A percentile compares a stretch with the other conserved stretches of the same genome.
Evolutionary conservation across 352 stramenopile species (phyloP).

Genomic region (Phytophthora tentaculata): DNA sequence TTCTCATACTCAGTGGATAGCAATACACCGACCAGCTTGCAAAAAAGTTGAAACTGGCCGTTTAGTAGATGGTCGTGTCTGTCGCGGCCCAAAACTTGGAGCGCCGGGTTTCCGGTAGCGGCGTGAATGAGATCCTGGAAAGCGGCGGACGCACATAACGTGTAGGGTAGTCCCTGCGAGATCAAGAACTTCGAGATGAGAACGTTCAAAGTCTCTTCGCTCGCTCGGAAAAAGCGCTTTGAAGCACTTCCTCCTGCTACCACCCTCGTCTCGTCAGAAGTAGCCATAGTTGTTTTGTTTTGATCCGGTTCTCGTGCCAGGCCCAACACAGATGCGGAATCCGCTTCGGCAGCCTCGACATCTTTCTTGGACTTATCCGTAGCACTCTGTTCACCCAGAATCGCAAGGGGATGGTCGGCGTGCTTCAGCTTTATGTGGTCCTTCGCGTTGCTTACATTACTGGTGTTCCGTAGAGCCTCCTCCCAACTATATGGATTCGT

Average conservation of each 20-base stretch:
- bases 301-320: not conserved
- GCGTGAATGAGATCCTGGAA: not conserved
- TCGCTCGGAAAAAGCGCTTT: conserved; percentile 6
- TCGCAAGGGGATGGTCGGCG: conserved; percentile 1
- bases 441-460: conserved; percentile 4
- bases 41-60: conserved; percentile 11
- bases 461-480: conserved; percentile 10
- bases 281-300: not conserved
- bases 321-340: not conserved
- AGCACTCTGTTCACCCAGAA: not conserved
- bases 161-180: not conserved
- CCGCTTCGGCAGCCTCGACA: conserved; percentile 4
- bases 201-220: conserved; percentile 6
- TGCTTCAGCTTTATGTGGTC: conserved; percentile 15
- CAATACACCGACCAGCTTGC: conserved; percentile 2
- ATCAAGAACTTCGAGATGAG: conserved; percentile 13
- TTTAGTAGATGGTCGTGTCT: conserved; percentile 6
- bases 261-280: not conserved
- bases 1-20: not conserved
- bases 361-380: not conserved
- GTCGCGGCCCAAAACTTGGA: not conserved
- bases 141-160: not conserved
- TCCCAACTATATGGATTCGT: conserved; percentile 8
- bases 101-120: not conserved
- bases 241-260: not conserved